Evolutionary conservation across 305 asterid genomes (phyloP).

Genomic region (Fraxinus nigra): DNA sequence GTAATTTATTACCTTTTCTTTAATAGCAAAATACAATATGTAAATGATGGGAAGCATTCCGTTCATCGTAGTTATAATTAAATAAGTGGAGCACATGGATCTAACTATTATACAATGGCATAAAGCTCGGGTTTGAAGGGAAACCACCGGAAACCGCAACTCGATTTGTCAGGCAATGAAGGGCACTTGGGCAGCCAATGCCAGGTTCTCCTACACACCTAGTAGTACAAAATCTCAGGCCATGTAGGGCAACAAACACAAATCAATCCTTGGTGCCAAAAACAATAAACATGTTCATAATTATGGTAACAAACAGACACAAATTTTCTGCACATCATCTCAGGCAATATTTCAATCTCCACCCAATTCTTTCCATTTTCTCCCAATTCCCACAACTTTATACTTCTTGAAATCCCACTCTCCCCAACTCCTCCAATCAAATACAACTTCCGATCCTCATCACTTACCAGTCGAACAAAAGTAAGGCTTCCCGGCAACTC

Average conservation of each 20-base stretch:
- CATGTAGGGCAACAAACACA: constrained; percentile 72
- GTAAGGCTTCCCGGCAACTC: constrained; percentile 37
- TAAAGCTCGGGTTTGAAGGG: constrained; percentile 60
- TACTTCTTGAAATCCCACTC: constrained; percentile 59
- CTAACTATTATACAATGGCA: constrained; percentile 30
- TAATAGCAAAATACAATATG: too few species aligned
- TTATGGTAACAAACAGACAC: constrained; percentile 64
- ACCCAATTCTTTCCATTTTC: constrained; percentile 41
- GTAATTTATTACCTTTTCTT: background rate
- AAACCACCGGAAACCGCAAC: constrained; percentile 79
- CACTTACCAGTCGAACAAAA: constrained; percentile 50
- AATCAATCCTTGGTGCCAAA: constrained; percentile 71
- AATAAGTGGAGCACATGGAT: background rate
- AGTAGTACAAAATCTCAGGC: constrained; percentile 71
- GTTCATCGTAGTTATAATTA: too few species aligned
- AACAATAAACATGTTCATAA: constrained; percentile 73
- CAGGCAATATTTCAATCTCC: constrained; percentile 57
- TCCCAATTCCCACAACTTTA: constrained; percentile 60
- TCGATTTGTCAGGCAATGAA: constrained; percentile 68
- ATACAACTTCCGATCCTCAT: constrained; percentile 37
- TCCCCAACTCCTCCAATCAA: constrained; percentile 61
- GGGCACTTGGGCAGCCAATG: constrained; percentile 84
- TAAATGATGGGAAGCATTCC: too few species aligned
- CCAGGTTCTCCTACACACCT: constrained; percentile 59
- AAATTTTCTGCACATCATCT: constrained; percentile 56